These are phyloP conservation scores for Arctium minus DNA, from an alignment of 129 eudicot species.

Conservation along the genomic window DNA sequence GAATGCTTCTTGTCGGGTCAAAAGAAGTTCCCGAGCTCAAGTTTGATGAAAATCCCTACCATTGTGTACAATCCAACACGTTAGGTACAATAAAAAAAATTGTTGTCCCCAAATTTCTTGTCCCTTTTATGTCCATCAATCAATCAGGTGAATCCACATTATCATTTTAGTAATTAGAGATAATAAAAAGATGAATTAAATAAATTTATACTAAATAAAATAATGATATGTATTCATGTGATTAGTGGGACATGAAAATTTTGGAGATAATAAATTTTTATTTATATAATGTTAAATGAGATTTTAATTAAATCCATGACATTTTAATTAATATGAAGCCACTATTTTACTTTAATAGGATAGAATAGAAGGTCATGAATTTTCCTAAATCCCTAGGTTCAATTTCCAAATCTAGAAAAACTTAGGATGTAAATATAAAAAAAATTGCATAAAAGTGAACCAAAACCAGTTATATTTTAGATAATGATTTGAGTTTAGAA, in stretches of 20 bases:
- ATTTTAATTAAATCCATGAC: too few relatives aligned
- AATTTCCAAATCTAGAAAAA: background rate
- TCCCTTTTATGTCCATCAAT: background rate
- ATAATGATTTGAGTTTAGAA: background rate
- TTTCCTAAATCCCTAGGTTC: background rate
- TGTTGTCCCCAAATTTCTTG: too few relatives aligned
- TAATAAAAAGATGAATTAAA: background rate
- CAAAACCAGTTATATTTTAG: background rate
- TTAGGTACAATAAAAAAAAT: background rate
- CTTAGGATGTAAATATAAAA: background rate
- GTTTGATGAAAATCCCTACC: slow-evolving; percentile 87
- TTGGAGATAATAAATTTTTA: background rate
- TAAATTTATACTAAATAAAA: too few relatives aligned
- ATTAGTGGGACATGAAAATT: background rate
- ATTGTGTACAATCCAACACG: background rate
- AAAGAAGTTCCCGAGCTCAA: slow-evolving; percentile 67
- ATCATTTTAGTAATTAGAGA: background rate
- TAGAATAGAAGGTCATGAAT: background rate
- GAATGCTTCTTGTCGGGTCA: slow-evolving; percentile 70
- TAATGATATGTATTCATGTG: background rate
- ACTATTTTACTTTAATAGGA: background rate
- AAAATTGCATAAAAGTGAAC: background rate
- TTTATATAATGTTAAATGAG: too few relatives aligned
- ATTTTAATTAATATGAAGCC: too few relatives aligned
- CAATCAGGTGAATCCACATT: background rate